Base-by-base conservation (phyloP, 208 protist species). In the Leishmania aethiopica region DNA sequence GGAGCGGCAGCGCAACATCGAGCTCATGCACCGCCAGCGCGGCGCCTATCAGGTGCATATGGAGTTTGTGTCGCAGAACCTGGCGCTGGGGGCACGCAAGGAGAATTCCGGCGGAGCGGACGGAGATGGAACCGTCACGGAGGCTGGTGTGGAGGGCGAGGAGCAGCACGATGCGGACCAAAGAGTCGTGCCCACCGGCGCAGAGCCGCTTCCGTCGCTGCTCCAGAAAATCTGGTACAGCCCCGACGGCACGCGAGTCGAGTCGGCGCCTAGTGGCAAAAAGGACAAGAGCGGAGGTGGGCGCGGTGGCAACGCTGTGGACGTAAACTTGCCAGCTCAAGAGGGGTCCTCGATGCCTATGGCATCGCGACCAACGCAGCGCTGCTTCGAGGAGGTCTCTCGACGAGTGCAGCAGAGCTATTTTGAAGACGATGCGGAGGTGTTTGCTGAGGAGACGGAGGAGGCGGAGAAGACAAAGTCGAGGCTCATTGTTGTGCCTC, bases 181-280 rank as follows among this genome's bases (percentile, higher is more conserved):
- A 7, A 60, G 75, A 15, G 78, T 42, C 42, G 78, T 85, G n/a
- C 87, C 88, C 42, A 83, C 75, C 7, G 80, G 91, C 0, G 92
- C 88, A 17, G 80, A 88, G 60, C 93, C 92, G 28, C 87, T 96
- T 40, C 93, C 93, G 35, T 89, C 89, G 17, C 83, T 96, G 5
- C 75, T 97, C 80, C 88, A 94, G 82, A 92, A 93, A 42, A 96
- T 97, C 79, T 97, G 92, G 93, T 96, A 96, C 83, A 94, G 84
- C 80, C 87, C 93, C 7, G 90, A 96, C 64, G 92, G 92, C 25
- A 69, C 79, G 3, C 79, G 75, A 25, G 87, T 88, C 25, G 84
- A 85, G 28, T 67, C 81, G 8, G 80, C 62, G 25, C 2, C 74
- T 47, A 51, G 53, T n/a, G 62, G 45, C 45, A 78, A 77, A 57